phyloP scores from a whole-genome alignment of 1,284 basidiomycete genomes.

The Trichosporon sp. region DNA sequence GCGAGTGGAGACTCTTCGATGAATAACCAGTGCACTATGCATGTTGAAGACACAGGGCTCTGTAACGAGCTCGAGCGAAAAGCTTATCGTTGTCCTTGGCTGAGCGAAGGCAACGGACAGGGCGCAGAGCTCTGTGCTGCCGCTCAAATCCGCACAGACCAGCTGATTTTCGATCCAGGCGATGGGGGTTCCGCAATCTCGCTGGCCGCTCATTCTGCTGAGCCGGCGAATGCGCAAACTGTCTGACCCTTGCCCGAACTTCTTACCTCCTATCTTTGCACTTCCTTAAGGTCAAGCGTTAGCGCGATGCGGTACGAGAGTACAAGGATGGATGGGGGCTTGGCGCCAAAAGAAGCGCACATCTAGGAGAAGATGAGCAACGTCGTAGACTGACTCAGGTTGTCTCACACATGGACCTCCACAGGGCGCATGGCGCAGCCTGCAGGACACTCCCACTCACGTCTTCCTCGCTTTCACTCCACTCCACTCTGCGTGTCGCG shows the following conservation, averaged over 20 bases:
- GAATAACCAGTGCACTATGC: too few species aligned
- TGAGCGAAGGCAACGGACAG: background rate
- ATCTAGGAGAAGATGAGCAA: background rate
- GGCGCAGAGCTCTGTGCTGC: background rate
- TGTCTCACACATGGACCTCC: background rate
- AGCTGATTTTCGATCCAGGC: background rate
- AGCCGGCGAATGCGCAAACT: too few species aligned
- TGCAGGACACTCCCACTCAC: background rate
- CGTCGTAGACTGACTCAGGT: background rate
- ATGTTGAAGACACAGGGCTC: background rate
- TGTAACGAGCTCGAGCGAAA: background rate
- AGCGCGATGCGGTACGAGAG: too few species aligned
- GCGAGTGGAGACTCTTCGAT: too few species aligned
- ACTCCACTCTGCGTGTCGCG: background rate
- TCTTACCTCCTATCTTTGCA: too few species aligned
- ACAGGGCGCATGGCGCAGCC: background rate
- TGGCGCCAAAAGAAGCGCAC: background rate
- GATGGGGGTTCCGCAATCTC: background rate
- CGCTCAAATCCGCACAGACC: background rate
- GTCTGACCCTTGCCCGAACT: too few species aligned
- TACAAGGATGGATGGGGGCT: background rate
- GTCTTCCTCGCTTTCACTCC: background rate
- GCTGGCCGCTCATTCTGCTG: too few species aligned
- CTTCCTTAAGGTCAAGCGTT: too few species aligned
- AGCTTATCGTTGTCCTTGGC: background rate